Percentiles rank a stretch among this genome's conserved stretches.
phyloP scores from a whole-genome alignment of 2,329 filamentous ascomycete species.

The Xylariales sp. region DNA sequence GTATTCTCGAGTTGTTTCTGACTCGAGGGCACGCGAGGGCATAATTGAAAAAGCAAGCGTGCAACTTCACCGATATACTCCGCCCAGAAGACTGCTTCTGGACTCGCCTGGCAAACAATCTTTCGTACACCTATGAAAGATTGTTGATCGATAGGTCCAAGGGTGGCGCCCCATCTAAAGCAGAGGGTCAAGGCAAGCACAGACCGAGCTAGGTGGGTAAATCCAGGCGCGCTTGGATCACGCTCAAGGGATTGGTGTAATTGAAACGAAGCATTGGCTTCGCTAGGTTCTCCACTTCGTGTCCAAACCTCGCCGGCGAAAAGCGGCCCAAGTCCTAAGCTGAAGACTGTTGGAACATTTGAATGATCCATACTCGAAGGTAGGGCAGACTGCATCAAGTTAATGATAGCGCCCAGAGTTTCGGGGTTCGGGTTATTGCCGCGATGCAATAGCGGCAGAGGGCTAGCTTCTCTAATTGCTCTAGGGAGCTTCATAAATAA shows the following conservation, averaged over 20 bases:
- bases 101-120: slow-evolving; percentile 54
- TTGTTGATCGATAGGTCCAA: slow-evolving; percentile 61
- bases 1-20: slow-evolving; percentile 50
- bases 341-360: slow-evolving; percentile 56
- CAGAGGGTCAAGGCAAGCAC: slow-evolving; percentile 77
- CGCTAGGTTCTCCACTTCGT: slow-evolving; percentile 60
- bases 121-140: slow-evolving; percentile 57
- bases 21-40: slow-evolving; percentile 56
- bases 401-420: slow-evolving; percentile 53
- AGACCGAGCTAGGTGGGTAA: slow-evolving; percentile 78
- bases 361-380: slow-evolving; percentile 54
- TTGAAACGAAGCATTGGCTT: slow-evolving; percentile 72
- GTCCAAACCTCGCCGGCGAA: slow-evolving; percentile 65
- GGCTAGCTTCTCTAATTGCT: slow-evolving; percentile 71
- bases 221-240: slow-evolving; percentile 74
- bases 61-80: slow-evolving; percentile 64
- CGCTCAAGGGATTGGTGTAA: slow-evolving; percentile 79
- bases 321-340: slow-evolving; percentile 56
- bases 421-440: slow-evolving; percentile 31
- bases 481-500: slow-evolving; percentile 76
- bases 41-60: slow-evolving; percentile 56
- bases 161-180: slow-evolving; percentile 76
- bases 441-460: slow-evolving; percentile 61
- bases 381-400: slow-evolving; percentile 56
- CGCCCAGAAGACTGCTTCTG: slow-evolving; percentile 62